Percentiles rank a stretch among this genome's conserved stretches.
Evolutionary conservation across 2,329 filamentous ascomycete species (phyloP).

Genomic region (Curvularia sp.): DNA sequence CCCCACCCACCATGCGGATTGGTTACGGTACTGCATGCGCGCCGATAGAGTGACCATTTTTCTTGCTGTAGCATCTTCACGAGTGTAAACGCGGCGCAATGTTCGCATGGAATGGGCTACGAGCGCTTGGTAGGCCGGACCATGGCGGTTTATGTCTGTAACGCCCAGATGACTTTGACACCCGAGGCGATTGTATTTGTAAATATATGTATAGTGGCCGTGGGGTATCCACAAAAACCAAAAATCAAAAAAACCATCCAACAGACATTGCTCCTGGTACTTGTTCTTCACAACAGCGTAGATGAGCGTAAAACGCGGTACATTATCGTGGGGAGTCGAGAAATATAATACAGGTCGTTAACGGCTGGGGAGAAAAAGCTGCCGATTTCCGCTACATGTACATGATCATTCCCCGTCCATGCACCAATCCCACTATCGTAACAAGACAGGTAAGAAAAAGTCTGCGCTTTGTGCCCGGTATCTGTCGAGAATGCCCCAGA

Average conservation of each 20-base stretch:
- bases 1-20: slow-evolving; percentile 37
- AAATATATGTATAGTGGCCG: slow-evolving; percentile 47
- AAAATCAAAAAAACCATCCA: slow-evolving; percentile 3
- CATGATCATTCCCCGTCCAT: slow-evolving; percentile 20
- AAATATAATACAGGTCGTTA: slow-evolving; percentile 39
- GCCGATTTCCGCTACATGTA: slow-evolving; percentile 22
- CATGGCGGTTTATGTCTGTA: slow-evolving; percentile 20
- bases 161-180: slow-evolving; percentile 20
- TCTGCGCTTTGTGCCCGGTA: slow-evolving; percentile 8
- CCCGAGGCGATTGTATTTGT: slow-evolving; percentile 33
- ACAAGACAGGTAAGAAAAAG: slow-evolving; percentile 34
- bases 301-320: slow-evolving; percentile 24
- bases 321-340: slow-evolving; percentile 37
- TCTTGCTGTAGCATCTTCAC: slow-evolving; percentile 18
- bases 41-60: slow-evolving; percentile 12
- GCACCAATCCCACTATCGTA: slow-evolving; percentile 23
- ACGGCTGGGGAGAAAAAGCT: slow-evolving; percentile 12
- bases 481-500: slow-evolving; percentile 5
- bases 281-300: not conserved
- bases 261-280: not conserved
- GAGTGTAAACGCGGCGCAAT: slow-evolving; percentile 37
- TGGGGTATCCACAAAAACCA: slow-evolving; percentile 24
- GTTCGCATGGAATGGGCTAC: slow-evolving; percentile 30
- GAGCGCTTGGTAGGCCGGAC: slow-evolving; percentile 26
- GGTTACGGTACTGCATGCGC: slow-evolving; percentile 34